A percentile compares a stretch with the other conserved stretches of the same genome.
Conservation (phyloP, 768 basidiomycete genomes). For the Tylopilus sp. region DNA sequence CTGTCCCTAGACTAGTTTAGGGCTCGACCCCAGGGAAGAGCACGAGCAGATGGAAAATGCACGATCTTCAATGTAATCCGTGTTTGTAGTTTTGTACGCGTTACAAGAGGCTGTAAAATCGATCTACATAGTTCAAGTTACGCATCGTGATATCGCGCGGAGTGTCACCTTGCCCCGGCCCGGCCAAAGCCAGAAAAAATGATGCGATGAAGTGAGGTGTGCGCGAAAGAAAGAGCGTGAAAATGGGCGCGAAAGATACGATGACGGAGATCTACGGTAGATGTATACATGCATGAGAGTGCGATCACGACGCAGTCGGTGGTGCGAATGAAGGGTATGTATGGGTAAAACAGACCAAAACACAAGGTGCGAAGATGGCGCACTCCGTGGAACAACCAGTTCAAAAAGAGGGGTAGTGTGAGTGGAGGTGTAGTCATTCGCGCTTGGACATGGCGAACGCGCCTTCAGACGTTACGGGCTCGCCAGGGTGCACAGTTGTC, state of each 20-base stretch:
- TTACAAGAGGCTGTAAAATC: too few species aligned
- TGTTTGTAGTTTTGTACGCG: too few species aligned
- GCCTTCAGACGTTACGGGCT: constrained; percentile 52
- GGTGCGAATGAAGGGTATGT: not conserved
- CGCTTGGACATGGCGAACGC: constrained; percentile 60
- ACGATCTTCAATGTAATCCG: too few species aligned
- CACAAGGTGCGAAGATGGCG: constrained; percentile 2
- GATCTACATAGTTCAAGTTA: too few species aligned
- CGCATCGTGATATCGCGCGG: too few species aligned
- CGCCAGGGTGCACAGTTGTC: constrained; percentile 31
- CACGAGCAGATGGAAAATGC: too few species aligned
- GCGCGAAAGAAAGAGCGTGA: not conserved
- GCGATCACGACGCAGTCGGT: not conserved
- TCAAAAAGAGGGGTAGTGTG: not conserved
- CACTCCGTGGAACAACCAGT: constrained; percentile 5
- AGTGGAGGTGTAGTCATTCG: constrained; percentile 16
- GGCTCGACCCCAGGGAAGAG: too few species aligned
- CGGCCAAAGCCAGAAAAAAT: too few species aligned
- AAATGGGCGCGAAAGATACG: not conserved
- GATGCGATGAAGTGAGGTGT: not conserved
- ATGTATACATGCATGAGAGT: constrained; percentile 2
- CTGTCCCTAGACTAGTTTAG: too few species aligned
- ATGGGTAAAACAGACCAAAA: constrained; percentile 10
- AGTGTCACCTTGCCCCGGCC: too few species aligned
- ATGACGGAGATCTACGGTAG: not conserved